Evolutionary conservation across 768 basidiomycete species (phyloP), one percentile per base, ranked within the genome.

Genomic region (Amanita rimosa): DNA sequence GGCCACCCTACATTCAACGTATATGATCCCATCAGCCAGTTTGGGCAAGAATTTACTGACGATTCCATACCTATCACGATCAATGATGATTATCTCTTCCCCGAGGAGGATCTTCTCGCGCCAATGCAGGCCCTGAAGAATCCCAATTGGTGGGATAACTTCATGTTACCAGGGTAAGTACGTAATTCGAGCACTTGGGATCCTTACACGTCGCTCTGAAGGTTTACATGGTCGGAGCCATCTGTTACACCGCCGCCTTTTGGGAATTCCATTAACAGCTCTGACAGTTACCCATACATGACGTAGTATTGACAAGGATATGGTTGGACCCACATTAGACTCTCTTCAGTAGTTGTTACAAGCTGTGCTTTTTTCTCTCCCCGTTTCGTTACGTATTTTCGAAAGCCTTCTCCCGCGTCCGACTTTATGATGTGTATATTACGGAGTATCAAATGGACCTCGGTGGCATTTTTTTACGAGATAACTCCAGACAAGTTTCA

Each of bases 101-200:
- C 72, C 21, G 74, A 73, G 14, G 80, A 76, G 36, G 75, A 83
- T 39, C 73, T 78, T 62, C 68, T 85, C 52, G 85, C 84, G 0
- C 75, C 83, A 16, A 82, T 89, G 80, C 74, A 78, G 44, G 78
- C 78, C 24, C 67, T 90, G 49, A 80, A 83, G 53, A 84, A 81
- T 44, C 79, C 79, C 2, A 72, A 66, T 6, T 89, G 79, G 75
- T 87, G 83, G 85, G 64, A 73, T 38, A 83, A 75, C 43, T 82
- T 86, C 79, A 83, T 88, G 85, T 85, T 89, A 83, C 86, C 86
- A 33, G 86, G 86, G 81, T 83, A 60, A 40, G 64, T 46, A 17
- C 40, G 10, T 52, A 49, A 26, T 9, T 22, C 7, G 14, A 29
- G 29, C 3, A 31, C 10, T n/a, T 19, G 1, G 3, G 4, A 33